Percentiles rank a stretch among this genome's conserved stretches.
phyloP scores from a whole-genome alignment of 1,284 basidiomycete species.

The Prillingera fragicola region DNA sequence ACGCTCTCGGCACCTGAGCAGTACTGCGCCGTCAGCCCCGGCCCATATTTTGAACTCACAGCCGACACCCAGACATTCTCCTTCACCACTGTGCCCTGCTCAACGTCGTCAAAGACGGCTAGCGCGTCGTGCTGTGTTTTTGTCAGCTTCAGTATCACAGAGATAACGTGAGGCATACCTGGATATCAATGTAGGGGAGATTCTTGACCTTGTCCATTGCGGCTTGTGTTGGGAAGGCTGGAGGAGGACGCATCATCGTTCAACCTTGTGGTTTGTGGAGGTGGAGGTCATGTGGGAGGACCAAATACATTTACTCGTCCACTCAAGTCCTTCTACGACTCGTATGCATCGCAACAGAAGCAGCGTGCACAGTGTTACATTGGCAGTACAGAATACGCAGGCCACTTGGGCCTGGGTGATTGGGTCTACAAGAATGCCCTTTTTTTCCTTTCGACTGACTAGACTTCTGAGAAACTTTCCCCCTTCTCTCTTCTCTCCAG shows the following conservation, averaged over 20 bases:
- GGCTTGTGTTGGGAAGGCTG: too few relatives aligned
- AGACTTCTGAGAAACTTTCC: not conserved
- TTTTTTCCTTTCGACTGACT: too few relatives aligned
- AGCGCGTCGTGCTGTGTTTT: slow-evolving; percentile 42
- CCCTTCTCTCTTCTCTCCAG: not conserved
- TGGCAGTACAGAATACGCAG: too few relatives aligned
- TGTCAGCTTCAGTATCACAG: slow-evolving; percentile 2
- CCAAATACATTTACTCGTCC: too few relatives aligned
- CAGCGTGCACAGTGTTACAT: too few relatives aligned
- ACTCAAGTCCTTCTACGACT: too few relatives aligned
- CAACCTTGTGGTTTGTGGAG: too few relatives aligned
- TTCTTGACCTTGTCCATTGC: slow-evolving; percentile 12
- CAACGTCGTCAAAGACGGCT: slow-evolving; percentile 46
- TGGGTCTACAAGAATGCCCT: too few relatives aligned
- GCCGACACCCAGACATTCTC: slow-evolving; percentile 48
- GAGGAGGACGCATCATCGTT: too few relatives aligned
- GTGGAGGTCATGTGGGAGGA: too few relatives aligned
- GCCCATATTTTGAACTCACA: slow-evolving; percentile 24
- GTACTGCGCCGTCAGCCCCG: slow-evolving; percentile 28
- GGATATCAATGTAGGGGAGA: slow-evolving; percentile 44
- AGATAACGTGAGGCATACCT: slow-evolving; percentile 25
- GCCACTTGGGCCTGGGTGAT: too few relatives aligned
- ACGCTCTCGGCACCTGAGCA: slow-evolving; percentile 30
- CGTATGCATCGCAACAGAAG: too few relatives aligned
- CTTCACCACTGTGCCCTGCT: slow-evolving; percentile 32